phyloP scores from a whole-genome alignment of 1,139 yeast genomes.

The Martiniozyma asiatica region DNA sequence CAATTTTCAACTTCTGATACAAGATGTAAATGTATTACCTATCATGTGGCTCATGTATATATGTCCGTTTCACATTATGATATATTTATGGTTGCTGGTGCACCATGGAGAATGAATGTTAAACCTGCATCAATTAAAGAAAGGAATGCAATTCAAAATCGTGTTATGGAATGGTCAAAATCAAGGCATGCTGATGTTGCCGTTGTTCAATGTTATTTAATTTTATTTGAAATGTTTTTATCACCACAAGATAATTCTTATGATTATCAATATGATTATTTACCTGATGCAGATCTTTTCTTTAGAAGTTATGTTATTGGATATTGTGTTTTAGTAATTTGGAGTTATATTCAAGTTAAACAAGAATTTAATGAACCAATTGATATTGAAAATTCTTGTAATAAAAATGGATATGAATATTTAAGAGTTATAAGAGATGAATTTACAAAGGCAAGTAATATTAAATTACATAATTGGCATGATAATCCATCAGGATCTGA shows the following conservation, averaged over 20 bases:
- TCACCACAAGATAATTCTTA: constrained; percentile 32
- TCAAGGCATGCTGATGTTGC: constrained; percentile 32
- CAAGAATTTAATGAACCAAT: constrained; percentile 3
- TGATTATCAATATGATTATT: constrained; percentile 21
- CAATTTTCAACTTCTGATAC: constrained; percentile 26
- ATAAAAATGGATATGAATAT: constrained; percentile 29
- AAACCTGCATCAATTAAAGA: constrained; percentile 38
- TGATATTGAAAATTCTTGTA: constrained; percentile 5
- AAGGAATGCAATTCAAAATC: constrained; percentile 38
- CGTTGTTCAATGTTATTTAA: constrained; percentile 52
- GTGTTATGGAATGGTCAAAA: constrained; percentile 41
- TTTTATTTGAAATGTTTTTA: constrained; percentile 51
- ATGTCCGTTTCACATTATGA: constrained; percentile 67
- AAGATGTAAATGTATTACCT: constrained; percentile 45
- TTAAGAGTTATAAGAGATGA: constrained; percentile 28
- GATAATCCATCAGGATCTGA: constrained; percentile 22
- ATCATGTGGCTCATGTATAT: constrained; percentile 63
- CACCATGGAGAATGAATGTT: constrained; percentile 74
- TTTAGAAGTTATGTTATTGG: constrained; percentile 31
- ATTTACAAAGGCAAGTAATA: constrained; percentile 25
- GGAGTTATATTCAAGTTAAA: constrained; percentile 33
- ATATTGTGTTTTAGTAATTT: constrained; percentile 35
- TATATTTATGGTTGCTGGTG: constrained; percentile 68
- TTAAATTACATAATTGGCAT: constrained; percentile 24
- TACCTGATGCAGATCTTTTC: constrained; percentile 22